Conservation (phyloP, 495 filamentous ascomycete species). For the Penicillium silybi region DNA sequence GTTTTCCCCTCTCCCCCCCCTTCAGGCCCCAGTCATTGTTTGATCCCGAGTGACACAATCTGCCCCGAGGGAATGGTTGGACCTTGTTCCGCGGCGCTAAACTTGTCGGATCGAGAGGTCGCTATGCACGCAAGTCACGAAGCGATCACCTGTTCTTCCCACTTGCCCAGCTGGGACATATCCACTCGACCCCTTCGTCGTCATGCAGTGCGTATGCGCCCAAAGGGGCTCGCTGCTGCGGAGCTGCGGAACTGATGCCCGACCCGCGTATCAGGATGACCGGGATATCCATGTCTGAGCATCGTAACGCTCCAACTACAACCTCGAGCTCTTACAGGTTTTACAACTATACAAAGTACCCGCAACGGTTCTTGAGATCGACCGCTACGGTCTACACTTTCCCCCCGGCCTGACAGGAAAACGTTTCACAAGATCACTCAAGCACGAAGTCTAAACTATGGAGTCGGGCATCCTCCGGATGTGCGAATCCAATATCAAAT, state of each 20-base stretch:
- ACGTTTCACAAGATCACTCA: constrained; percentile 9
- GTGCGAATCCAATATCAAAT: constrained; percentile 4
- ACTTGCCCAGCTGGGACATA: not conserved
- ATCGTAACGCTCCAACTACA: too few relatives aligned
- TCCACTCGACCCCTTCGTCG: not conserved
- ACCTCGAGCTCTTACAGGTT: too few relatives aligned
- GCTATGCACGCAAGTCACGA: constrained; percentile 28
- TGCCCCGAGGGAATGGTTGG: constrained; percentile 18
- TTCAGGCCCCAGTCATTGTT: constrained; percentile 2
- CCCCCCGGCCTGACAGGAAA: constrained; percentile 15
- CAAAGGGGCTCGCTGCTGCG: too few relatives aligned
- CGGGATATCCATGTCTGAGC: too few relatives aligned
- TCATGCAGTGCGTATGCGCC: not conserved
- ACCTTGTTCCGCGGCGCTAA: constrained; percentile 22
- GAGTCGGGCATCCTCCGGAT: constrained; percentile 7
- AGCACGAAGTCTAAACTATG: constrained; percentile 13
- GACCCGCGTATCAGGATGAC: not conserved
- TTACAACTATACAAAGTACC: not conserved
- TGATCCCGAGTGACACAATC: constrained; percentile 10
- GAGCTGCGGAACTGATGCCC: not conserved
- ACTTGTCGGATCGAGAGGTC: constrained; percentile 18
- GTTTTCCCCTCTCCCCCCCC: not conserved
- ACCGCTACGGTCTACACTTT: too few relatives aligned
- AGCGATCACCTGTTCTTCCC: not conserved
- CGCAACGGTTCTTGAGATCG: not conserved